Conservation (phyloP, 2,329 filamentous ascomycete genomes). For the Stagonosporopsis vannaccii region DNA sequence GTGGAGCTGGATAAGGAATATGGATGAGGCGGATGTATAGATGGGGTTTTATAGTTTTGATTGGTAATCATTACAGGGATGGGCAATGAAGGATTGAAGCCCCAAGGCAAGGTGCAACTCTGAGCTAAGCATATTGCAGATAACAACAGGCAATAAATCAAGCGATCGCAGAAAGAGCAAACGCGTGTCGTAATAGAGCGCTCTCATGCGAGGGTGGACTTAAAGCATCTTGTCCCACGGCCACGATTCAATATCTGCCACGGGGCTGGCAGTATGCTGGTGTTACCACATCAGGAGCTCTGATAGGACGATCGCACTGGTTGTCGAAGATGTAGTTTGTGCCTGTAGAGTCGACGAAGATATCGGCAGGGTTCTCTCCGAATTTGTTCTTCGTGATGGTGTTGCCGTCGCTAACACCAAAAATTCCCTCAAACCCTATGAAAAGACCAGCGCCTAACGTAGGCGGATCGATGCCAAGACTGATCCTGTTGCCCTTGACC, state of each 20-base stretch:
- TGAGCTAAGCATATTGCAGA: not conserved
- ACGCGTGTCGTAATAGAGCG: not conserved
- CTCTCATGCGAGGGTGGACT: not conserved
- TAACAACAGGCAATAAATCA: not conserved
- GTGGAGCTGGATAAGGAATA: constrained; percentile 53
- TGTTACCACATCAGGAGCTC: not conserved
- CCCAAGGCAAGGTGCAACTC: not conserved
- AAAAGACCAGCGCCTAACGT: not conserved
- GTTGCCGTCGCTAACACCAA: not conserved
- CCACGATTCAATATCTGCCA: not conserved
- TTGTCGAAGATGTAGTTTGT: not conserved
- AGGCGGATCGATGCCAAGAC: not conserved
- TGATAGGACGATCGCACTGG: not conserved
- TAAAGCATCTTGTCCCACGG: not conserved
- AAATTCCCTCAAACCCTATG: not conserved
- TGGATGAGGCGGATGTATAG: constrained; percentile 53
- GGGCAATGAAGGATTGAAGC: not conserved
- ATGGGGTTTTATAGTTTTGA: not conserved
- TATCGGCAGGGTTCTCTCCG: not conserved
- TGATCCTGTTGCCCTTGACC: constrained; percentile 20
- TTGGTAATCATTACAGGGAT: not conserved
- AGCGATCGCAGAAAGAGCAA: not conserved
- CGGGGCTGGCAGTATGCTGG: constrained; percentile 2
- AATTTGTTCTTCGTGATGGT: constrained; percentile 1
- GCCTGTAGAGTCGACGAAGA: not conserved